Evolutionary conservation across 225 moss, liverwort and hornwort species (phyloP).

Genomic region (Ulota crispa): DNA sequence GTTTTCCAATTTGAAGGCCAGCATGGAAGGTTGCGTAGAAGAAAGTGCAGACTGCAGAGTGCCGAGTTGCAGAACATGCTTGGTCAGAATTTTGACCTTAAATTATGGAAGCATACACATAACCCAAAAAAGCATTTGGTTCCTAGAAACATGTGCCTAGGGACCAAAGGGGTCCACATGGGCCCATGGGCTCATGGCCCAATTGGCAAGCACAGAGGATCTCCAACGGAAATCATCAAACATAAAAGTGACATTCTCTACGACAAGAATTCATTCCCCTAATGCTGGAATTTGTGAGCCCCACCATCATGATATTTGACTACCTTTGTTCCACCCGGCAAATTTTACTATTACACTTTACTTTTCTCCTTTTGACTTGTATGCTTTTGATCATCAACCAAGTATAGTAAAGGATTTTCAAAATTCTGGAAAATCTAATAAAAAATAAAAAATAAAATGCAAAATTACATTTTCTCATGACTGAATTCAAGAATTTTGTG

Average conservation of each 20-base stretch:
- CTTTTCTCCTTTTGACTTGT: neutral
- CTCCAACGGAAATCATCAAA: neutral
- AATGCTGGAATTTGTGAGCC: neutral
- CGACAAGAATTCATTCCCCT: neutral
- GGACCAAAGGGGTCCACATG: too few relatives aligned
- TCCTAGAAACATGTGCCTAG: neutral
- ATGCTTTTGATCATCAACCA: neutral
- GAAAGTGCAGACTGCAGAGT: too few relatives aligned
- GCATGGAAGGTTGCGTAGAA: too few relatives aligned
- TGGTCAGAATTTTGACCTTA: neutral
- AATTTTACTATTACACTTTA: too few relatives aligned
- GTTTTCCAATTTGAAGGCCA: too few relatives aligned
- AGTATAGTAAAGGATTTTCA: too few relatives aligned
- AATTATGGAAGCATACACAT: neutral
- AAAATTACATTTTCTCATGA: too few relatives aligned
- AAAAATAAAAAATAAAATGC: too few relatives aligned
- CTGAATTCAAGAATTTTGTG: too few relatives aligned
- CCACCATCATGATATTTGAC: neutral
- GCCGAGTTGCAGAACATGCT: constrained; percentile 7
- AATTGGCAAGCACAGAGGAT: neutral
- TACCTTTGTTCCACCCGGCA: neutral
- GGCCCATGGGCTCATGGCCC: neutral
- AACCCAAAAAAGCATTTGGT: neutral
- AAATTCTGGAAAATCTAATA: too few relatives aligned
- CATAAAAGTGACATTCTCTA: too few relatives aligned